Conservation (phyloP, 2,329 filamentous ascomycete genomes). For the Beauveria australis region DNA sequence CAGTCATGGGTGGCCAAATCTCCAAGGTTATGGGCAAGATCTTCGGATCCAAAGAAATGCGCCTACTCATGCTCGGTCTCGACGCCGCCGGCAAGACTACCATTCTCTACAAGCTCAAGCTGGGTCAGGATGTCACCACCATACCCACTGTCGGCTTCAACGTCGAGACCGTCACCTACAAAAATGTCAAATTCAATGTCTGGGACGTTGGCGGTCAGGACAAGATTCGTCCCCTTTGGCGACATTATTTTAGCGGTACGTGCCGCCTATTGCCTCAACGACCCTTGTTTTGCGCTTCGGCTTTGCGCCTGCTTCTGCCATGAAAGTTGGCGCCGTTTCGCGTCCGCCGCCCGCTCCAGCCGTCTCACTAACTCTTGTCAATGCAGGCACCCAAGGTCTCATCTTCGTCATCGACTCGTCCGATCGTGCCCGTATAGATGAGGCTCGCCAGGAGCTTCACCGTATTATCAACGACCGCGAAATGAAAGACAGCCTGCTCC, state of each 20-base stretch:
- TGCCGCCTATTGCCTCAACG: neutral
- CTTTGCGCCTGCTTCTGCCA: neutral
- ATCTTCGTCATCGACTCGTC: slow-evolving; percentile 98
- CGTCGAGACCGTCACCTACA: slow-evolving; percentile 97
- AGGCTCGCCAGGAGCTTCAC: slow-evolving; percentile 87
- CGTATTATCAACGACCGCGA: slow-evolving; percentile 97
- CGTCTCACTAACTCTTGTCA: neutral
- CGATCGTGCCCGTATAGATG: slow-evolving; percentile 83
- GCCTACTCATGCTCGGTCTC: slow-evolving; percentile 93
- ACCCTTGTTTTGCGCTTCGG: neutral
- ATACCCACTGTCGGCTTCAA: slow-evolving; percentile 99
- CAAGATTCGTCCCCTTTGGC: slow-evolving; percentile 95
- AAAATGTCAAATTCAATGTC: slow-evolving; percentile 99
- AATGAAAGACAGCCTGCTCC: slow-evolving; percentile 88
- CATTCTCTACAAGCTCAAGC: slow-evolving; percentile 97
- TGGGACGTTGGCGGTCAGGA: slow-evolving; percentile 99
- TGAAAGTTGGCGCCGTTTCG: neutral
- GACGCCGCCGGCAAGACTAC: slow-evolving; percentile 99
- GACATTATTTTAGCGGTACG: slow-evolving; percentile 84
- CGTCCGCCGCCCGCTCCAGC: neutral
- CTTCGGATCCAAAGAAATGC: slow-evolving; percentile 99
- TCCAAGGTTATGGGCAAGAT: slow-evolving; percentile 98
- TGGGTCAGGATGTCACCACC: slow-evolving; percentile 95
- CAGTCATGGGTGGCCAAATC: slow-evolving; percentile 81
- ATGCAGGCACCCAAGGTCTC: slow-evolving; percentile 80